phyloP scores from a whole-genome alignment of 306 rosid genomes.

The Astragalus glycyphyllos region DNA sequence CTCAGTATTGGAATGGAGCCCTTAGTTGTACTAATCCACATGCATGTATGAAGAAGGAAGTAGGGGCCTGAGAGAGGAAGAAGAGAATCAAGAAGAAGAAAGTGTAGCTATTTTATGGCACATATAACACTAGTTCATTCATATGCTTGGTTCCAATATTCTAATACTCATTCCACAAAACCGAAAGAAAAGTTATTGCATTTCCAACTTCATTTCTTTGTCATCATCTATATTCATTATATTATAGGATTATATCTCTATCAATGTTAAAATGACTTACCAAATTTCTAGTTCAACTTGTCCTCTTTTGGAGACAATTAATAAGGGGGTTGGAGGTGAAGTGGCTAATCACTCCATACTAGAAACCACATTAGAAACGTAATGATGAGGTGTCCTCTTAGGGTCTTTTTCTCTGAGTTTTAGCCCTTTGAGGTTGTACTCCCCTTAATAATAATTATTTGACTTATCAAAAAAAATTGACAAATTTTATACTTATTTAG shows the following conservation, averaged over 20 bases:
- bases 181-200: background rate
- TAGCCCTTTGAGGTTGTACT: no score
- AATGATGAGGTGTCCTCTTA: no score
- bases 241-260: background rate
- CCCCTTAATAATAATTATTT: no score
- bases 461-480: no score
- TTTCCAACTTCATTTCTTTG: background rate
- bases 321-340: no score
- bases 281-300: background rate
- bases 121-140: background rate
- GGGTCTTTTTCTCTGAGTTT: no score
- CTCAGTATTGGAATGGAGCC: slow-evolving; percentile 40
- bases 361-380: no score
- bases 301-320: no score
- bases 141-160: slow-evolving; percentile 19
- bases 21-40: slow-evolving; percentile 48
- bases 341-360: no score
- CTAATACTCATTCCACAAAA: background rate
- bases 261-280: background rate
- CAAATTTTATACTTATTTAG: no score
- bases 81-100: background rate
- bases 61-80: slow-evolving; percentile 23
- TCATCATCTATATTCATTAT: background rate
- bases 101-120: slow-evolving; percentile 18
- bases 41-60: slow-evolving; percentile 35